Base-by-base conservation (phyloP, 2,329 filamentous ascomycete species). In the Stemphylium vesicarium region DNA sequence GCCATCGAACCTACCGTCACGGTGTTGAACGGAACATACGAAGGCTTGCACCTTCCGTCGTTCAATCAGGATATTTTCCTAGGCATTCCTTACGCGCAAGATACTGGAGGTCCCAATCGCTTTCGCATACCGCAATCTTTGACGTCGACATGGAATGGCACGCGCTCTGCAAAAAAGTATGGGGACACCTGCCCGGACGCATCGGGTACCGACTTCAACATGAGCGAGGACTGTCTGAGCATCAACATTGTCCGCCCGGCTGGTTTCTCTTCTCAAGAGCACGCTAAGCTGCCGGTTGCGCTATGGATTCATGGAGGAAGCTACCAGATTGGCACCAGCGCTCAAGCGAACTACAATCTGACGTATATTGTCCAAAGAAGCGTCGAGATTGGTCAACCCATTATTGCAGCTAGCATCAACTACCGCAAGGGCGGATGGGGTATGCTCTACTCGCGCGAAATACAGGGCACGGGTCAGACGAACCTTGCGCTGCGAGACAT, bases 391-490 rank as follows among this genome's bases (percentile, higher is more conserved):
- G 72, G 71, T 8, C 65, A 74, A 32, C 72, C 72, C 2, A 72
- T 76, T 26, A 67, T 76, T 43, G 73, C 62, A 7, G 64, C 70
- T 9, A 73, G 71, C 16, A 75, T 74, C 60, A 76, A 76, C 53
- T 76, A 76, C 45, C 81, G 88, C 9, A 80, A 90, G 43, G 85
- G 86, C 2, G 82, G 85, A 4, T 81, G 91, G 66, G 90, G 90
- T 0, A 92, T 94, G 73, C 73, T 91, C 24, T 82, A 84, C 9
- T 86, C 81, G 2, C 57, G 64, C 18, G 72, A 75, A 36, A 62
- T 75, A 6, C 26, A 80, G 12, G 80, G 80, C 31, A 81, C 81
- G 46, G 86, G 85, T 4, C 70, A 74, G 26, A 64, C 70, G 0
- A 75, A 75, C 45, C 50, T 69, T 1, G 63, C 66, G 1, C 47